Conservation (phyloP, 1,284 basidiomycete genomes). For the Pseudozyma thailandica region DNA sequence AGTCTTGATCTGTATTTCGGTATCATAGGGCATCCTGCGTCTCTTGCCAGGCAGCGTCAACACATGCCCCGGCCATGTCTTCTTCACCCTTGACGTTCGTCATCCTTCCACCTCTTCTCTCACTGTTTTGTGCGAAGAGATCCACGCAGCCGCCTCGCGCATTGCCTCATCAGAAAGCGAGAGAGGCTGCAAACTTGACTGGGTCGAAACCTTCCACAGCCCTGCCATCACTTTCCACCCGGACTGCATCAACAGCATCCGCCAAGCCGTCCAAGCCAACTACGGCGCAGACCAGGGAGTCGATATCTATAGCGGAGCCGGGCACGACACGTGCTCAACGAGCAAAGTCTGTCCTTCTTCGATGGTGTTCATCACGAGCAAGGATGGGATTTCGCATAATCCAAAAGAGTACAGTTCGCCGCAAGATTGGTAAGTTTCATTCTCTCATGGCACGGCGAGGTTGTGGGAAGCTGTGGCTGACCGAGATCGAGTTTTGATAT, state of each 20-base stretch:
- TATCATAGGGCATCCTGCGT: constrained; percentile 29
- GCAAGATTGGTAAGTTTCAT: constrained; percentile 39
- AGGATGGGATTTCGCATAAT: constrained; percentile 46
- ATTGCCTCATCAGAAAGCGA: constrained; percentile 33
- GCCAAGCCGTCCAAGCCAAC: constrained; percentile 32
- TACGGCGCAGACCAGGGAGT: constrained; percentile 21
- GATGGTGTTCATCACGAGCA: constrained; percentile 48
- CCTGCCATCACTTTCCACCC: constrained; percentile 42
- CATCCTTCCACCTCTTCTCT: constrained; percentile 32
- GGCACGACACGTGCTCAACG: constrained; percentile 49
- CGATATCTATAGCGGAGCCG: constrained; percentile 47
- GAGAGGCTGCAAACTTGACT: constrained; percentile 34
- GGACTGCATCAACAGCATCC: constrained; percentile 35
- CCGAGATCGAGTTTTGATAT: background rate
- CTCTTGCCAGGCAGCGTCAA: constrained; percentile 44
- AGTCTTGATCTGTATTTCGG: no score
- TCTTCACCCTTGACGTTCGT: constrained; percentile 41
- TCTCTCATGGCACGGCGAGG: background rate
- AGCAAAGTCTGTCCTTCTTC: constrained; percentile 43
- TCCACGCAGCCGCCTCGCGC: constrained; percentile 16
- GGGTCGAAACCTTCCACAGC: constrained; percentile 39
- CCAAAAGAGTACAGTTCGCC: constrained; percentile 38
- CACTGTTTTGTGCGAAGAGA: constrained; percentile 21
- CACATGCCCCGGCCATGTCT: constrained; percentile 40
- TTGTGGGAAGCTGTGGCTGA: background rate